Percentiles rank a stretch among this genome's conserved stretches.
Conservation (phyloP, 192 early-diverging fungal genomes). For the Gaertneriomyces sp. region DNA sequence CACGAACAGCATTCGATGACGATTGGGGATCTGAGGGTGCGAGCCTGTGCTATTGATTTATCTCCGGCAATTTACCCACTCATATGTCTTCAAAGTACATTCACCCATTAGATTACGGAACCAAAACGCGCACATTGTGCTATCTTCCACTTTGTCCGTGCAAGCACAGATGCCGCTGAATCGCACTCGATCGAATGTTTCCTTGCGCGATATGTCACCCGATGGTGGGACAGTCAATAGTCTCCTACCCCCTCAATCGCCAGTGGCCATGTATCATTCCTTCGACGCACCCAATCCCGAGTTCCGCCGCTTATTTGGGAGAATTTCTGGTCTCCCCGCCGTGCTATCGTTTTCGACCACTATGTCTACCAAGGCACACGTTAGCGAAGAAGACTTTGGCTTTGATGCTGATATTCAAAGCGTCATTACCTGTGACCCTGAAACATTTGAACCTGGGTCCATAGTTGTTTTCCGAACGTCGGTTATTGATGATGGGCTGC, state of each 20-base stretch:
- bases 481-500: slow-evolving; percentile 18
- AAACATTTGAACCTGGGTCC: slow-evolving; percentile 80
- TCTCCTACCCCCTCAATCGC: slow-evolving; percentile 14
- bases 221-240: slow-evolving; percentile 16
- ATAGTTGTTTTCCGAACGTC: slow-evolving; percentile 61
- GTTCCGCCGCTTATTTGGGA: slow-evolving; percentile 27
- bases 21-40: slow-evolving; percentile 16
- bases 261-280: slow-evolving; percentile 33
- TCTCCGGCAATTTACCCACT: no score
- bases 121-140: slow-evolving; percentile 44
- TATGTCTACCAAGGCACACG: slow-evolving; percentile 22
- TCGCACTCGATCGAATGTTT: slow-evolving; percentile 2
- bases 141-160: slow-evolving; percentile 37
- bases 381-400: slow-evolving; percentile 4
- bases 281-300: slow-evolving; percentile 4
- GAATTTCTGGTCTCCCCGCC: slow-evolving; percentile 59
- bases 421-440: slow-evolving; percentile 44
- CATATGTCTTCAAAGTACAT: slow-evolving; percentile 26
- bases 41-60: no score
- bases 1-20: slow-evolving; percentile 76
- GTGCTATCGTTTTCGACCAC: slow-evolving; percentile 43
- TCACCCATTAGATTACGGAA: slow-evolving; percentile 46
- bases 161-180: slow-evolving; percentile 21
- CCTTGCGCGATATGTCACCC: slow-evolving; percentile 9
- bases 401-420: slow-evolving; percentile 42